These are phyloP conservation scores for Kazachstania psychrophila DNA, from an alignment of 805 yeast species.

Conservation along the genomic window DNA sequence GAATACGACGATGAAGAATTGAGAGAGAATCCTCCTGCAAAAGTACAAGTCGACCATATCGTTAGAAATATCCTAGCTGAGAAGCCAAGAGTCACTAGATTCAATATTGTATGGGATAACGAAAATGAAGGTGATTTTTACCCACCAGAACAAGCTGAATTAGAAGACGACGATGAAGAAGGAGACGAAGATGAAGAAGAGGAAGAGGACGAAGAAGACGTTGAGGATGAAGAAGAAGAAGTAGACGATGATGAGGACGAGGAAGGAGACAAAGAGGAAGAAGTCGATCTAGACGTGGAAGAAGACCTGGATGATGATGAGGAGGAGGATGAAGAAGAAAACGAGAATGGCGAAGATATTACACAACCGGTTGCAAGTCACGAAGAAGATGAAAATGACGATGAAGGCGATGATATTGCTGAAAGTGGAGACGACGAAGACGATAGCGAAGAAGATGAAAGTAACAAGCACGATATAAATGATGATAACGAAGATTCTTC, in stretches of 20 bases:
- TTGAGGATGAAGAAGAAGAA: conserved; percentile 38
- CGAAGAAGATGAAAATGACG: conserved; percentile 8
- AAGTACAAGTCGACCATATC: conserved; percentile 88
- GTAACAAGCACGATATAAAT: conserved; percentile 7
- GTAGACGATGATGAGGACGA: conserved; percentile 39
- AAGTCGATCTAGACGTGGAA: conserved; percentile 33
- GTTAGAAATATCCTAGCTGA: conserved; percentile 92
- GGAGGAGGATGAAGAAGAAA: conserved; percentile 22
- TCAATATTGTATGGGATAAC: conserved; percentile 94
- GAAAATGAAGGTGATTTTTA: conserved; percentile 56
- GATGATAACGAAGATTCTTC: conserved; percentile 12
- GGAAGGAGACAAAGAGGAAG: conserved; percentile 36
- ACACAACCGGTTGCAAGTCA: conserved; percentile 2
- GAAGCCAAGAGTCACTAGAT: conserved; percentile 94
- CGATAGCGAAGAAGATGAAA: conserved; percentile 4
- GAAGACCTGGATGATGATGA: conserved; percentile 32
- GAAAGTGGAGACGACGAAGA: conserved; percentile 1
- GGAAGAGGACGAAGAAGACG: conserved; percentile 42
- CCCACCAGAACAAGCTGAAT: conserved; percentile 71
- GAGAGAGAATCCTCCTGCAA: conserved; percentile 86
- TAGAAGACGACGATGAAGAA: conserved; percentile 54
- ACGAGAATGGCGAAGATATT: conserved; percentile 8
- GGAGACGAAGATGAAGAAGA: conserved; percentile 54
- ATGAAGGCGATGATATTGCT: conserved; percentile 3
- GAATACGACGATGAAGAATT: conserved; percentile 92